phyloP scores from a whole-genome alignment of 2,329 filamentous ascomycete species.

The Lachnellula arida region DNA sequence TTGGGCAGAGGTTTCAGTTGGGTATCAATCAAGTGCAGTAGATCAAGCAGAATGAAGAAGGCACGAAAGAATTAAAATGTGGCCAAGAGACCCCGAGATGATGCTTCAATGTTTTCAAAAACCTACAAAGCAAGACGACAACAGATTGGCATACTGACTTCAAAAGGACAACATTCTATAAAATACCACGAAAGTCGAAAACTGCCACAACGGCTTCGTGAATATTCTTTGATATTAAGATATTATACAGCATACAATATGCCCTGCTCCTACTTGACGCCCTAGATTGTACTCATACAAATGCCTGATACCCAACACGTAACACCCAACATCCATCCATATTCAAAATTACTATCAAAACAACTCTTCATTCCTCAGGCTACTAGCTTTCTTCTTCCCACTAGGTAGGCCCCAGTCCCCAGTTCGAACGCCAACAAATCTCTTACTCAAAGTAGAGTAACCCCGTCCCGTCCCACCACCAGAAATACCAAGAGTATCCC shows the following conservation, averaged over 20 bases:
- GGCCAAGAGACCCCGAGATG: too few relatives aligned
- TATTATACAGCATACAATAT: background rate
- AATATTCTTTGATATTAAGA: background rate
- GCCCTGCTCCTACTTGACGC: too few relatives aligned
- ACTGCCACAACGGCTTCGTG: background rate
- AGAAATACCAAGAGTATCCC: conserved; percentile 21
- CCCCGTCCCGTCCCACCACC: conserved; percentile 20
- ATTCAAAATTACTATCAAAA: background rate
- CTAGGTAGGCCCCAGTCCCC: conserved; percentile 26
- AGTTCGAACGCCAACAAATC: conserved; percentile 26
- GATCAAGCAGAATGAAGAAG: too few relatives aligned
- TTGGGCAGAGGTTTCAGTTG: too few relatives aligned
- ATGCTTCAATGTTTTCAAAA: too few relatives aligned
- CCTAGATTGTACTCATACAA: too few relatives aligned
- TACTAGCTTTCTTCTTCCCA: conserved; percentile 27
- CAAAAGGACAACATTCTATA: too few relatives aligned
- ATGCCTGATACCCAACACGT: background rate
- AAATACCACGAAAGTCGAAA: too few relatives aligned
- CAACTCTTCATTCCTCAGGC: conserved; percentile 27
- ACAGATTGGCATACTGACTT: too few relatives aligned
- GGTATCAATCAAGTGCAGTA: too few relatives aligned
- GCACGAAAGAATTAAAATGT: too few relatives aligned
- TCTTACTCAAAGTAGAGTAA: conserved; percentile 27
- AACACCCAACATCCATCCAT: background rate
- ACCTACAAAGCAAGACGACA: too few relatives aligned